Evolutionary conservation across 139 green algal species (phyloP).

Genomic region (Coelastrella sp.): DNA sequence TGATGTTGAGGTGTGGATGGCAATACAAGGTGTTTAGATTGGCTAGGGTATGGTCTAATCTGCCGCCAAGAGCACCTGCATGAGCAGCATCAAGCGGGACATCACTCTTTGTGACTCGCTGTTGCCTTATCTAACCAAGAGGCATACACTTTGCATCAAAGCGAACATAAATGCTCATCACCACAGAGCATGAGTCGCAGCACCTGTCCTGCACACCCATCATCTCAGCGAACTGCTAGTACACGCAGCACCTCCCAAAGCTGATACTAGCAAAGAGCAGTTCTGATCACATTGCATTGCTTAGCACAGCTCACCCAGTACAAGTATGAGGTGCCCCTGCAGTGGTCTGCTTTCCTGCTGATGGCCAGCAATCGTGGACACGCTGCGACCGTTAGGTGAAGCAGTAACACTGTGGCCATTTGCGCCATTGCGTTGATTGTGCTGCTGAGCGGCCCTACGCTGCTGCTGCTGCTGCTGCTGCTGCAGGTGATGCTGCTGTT

Average conservation of each 20-base stretch:
- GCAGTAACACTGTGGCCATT: no score
- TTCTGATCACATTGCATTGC: no score
- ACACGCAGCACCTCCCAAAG: background rate
- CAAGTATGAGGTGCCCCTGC: slow-evolving; percentile 51
- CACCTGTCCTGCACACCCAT: no score
- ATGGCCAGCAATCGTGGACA: background rate
- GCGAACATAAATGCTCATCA: no score
- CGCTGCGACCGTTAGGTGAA: no score
- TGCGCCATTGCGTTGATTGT: no score
- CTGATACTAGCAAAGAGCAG: background rate
- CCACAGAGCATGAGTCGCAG: no score
- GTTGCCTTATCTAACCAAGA: no score
- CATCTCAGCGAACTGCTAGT: no score
- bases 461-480: slow-evolving; percentile 38
- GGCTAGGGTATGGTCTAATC: slow-evolving; percentile 93
- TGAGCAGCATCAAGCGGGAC: background rate
- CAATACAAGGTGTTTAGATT: slow-evolving; percentile 87
- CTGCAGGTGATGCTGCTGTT: slow-evolving; percentile 31
- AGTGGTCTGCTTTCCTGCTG: background rate
- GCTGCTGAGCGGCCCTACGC: background rate
- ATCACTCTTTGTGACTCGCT: no score
- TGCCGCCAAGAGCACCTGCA: slow-evolving; percentile 88
- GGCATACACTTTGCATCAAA: no score
- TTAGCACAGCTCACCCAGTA: slow-evolving; percentile 54
- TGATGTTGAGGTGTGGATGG: slow-evolving; percentile 75